Conservation (phyloP, 2,329 filamentous ascomycete genomes). For the Verticillium albo-atrum region DNA sequence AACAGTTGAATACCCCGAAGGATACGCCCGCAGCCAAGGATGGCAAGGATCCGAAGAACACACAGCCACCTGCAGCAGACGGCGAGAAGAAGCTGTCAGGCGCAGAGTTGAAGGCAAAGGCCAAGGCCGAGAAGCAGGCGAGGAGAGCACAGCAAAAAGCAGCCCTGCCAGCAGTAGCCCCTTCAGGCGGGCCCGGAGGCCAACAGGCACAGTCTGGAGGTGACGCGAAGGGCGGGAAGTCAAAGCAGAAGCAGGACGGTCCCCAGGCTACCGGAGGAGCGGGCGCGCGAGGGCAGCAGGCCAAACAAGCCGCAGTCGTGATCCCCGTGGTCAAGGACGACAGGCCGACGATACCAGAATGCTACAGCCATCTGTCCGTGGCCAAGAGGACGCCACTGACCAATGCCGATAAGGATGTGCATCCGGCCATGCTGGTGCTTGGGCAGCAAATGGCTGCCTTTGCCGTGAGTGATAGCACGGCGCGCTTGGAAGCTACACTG, state of each 20-base stretch:
- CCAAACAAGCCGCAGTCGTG: slow-evolving; percentile 28
- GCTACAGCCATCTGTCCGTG: slow-evolving; percentile 79
- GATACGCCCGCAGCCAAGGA: slow-evolving; percentile 1
- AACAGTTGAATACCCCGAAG: neutral
- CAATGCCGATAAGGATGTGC: slow-evolving; percentile 69
- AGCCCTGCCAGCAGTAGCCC: slow-evolving; percentile 39
- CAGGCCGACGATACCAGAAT: slow-evolving; percentile 61
- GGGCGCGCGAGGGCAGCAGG: slow-evolving; percentile 25
- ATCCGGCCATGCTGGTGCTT: slow-evolving; percentile 78
- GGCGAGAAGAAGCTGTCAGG: slow-evolving; percentile 58
- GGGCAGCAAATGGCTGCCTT: slow-evolving; percentile 91
- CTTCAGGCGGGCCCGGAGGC: slow-evolving; percentile 29
- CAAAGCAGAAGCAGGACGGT: slow-evolving; percentile 42
- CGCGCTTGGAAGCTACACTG: slow-evolving; percentile 81
- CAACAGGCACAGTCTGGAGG: slow-evolving; percentile 25
- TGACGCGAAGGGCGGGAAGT: slow-evolving; percentile 42
- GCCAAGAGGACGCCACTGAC: slow-evolving; percentile 50
- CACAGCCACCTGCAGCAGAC: slow-evolving; percentile 5
- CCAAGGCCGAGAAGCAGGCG: slow-evolving; percentile 88
- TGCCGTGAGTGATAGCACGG: slow-evolving; percentile 82
- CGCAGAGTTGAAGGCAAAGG: slow-evolving; percentile 82
- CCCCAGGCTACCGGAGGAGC: slow-evolving; percentile 21
- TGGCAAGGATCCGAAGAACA: slow-evolving; percentile 3
- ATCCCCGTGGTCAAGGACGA: slow-evolving; percentile 37
- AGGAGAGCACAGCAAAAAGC: slow-evolving; percentile 69